Evolutionary conservation across 176 grass and related monocot genomes (phyloP), one percentile per base, ranked within the genome.

Genomic region (Juncus inflexus): DNA sequence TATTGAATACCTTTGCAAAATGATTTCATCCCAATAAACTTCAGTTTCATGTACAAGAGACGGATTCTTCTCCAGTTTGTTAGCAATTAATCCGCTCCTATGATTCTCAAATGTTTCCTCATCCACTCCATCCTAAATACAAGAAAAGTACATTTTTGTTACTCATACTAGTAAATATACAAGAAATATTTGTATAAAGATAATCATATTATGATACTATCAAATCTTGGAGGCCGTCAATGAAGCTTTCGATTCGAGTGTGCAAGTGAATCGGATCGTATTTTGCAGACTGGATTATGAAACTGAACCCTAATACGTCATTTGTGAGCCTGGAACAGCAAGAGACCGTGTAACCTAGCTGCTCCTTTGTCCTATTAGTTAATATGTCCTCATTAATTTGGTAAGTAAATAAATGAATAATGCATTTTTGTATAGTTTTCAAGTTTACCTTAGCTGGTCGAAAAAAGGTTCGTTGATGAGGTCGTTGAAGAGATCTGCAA

Each of bases 381-480:
- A 28, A 55, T 71, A 9, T 73, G 1, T 40, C 42, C 57, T 70
- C 52, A 76, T 59, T 47, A 47, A 6, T 47, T 6, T 47, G 4
- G 9, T 47, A 6, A 47, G 4, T 47, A 47, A 28, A 28, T 47
- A 6, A 47, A 6, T 47, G 9, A 6, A 47, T 47, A 9, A 9
- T 47, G 43, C 43, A 47, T 47, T 47, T 47, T 47, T 47, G 43
- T 47, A 47, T 47, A 28, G 43, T 47, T 6, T 47, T 9, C 43
- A 47, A 47, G 56, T 58, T 77, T 78, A 96, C 92, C 92, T 88
- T 37, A 96, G 77, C 80, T 91, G 92, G 81, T 96, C 72, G 83
- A 96, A 96, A 69, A 77, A 96, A 63, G 87, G 87, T 77, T 91
- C 92, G 83, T 88, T 83, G 64, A 91, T 91, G 40, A 96, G 82